A percentile compares a stretch with the other conserved stretches of the same genome.
phyloP scores from a whole-genome alignment of 1,139 yeast genomes.

The Lodderomyces oxycetoniae region DNA sequence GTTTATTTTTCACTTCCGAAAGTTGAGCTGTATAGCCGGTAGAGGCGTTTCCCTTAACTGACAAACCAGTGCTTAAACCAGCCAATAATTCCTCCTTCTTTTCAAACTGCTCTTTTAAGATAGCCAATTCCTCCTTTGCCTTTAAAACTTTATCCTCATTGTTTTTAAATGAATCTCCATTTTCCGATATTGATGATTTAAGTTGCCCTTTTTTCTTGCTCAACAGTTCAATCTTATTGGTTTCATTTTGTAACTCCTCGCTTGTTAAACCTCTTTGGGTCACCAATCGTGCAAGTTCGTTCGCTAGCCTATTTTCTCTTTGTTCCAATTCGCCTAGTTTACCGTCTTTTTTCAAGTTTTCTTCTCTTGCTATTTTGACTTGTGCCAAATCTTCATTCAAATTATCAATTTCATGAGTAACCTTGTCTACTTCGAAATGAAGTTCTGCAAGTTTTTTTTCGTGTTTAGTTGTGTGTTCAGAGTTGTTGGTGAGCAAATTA shows the following conservation, averaged over 20 bases:
- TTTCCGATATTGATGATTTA: constrained; percentile 25
- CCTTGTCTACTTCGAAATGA: constrained; percentile 37
- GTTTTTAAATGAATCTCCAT: constrained; percentile 22
- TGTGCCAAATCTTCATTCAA: constrained; percentile 59
- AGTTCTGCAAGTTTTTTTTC: constrained; percentile 33
- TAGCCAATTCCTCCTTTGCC: constrained; percentile 40
- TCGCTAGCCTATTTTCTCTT: constrained; percentile 53
- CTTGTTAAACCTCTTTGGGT: constrained; percentile 57
- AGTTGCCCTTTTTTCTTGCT: constrained; percentile 18
- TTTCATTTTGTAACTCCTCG: constrained; percentile 53
- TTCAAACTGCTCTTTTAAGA: constrained; percentile 46
- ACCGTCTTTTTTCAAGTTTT: constrained; percentile 61
- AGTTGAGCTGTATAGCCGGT: constrained; percentile 80
- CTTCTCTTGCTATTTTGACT: constrained; percentile 51
- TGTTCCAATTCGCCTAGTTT: constrained; percentile 57
- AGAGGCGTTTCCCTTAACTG: constrained; percentile 71
- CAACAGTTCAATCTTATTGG: constrained; percentile 3
- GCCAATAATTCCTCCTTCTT: constrained; percentile 77
- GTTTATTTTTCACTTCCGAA: constrained; percentile 55
- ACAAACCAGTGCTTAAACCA: constrained; percentile 84
- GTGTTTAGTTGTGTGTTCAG: constrained; percentile 33
- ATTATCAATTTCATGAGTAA: constrained; percentile 51
- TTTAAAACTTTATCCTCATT: constrained; percentile 36
- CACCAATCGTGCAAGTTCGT: constrained; percentile 62
- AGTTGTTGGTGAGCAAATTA: constrained; percentile 37